Evolutionary conservation across 1,284 basidiomycete species (phyloP).

Genomic region (Inonotus hispidus): DNA sequence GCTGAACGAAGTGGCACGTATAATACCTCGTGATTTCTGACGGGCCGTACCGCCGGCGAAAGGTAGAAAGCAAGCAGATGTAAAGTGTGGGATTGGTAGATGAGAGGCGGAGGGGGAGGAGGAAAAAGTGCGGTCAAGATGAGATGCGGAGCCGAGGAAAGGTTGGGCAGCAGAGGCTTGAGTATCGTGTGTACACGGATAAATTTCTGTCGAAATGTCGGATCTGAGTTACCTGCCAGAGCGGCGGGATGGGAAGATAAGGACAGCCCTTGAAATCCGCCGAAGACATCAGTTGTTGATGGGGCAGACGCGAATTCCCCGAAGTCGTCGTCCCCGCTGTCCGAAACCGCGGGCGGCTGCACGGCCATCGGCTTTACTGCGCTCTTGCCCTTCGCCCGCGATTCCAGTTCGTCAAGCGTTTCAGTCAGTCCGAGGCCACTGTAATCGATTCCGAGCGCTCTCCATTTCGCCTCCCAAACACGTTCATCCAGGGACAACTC

Average conservation of each 20-base stretch:
- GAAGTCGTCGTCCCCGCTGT: slow-evolving; percentile 75
- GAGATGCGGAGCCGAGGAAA: slow-evolving; percentile 46
- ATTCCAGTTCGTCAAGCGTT: slow-evolving; percentile 62
- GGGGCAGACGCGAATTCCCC: slow-evolving; percentile 70
- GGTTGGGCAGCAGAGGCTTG: slow-evolving; percentile 48
- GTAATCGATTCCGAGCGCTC: slow-evolving; percentile 48
- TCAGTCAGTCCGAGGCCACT: slow-evolving; percentile 32
- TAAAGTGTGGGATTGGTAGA: slow-evolving; percentile 55
- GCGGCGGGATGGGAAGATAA: slow-evolving; percentile 13
- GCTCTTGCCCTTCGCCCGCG: slow-evolving; percentile 21
- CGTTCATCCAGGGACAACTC: slow-evolving; percentile 63
- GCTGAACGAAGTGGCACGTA: slow-evolving; percentile 69
- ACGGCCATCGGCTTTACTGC: slow-evolving; percentile 15
- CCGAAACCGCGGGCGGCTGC: slow-evolving; percentile 28
- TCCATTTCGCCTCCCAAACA: slow-evolving; percentile 73
- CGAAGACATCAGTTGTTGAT: slow-evolving; percentile 41
- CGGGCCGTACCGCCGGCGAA: slow-evolving; percentile 37
- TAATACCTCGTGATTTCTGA: slow-evolving; percentile 6
- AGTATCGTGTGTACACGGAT: slow-evolving; percentile 63
- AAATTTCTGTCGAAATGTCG: slow-evolving; percentile 45
- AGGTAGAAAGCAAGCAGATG: slow-evolving; percentile 72
- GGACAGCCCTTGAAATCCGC: slow-evolving; percentile 47
- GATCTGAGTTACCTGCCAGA: slow-evolving; percentile 21
- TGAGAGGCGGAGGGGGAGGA: slow-evolving; percentile 35
- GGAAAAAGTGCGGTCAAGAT: slow-evolving; percentile 51